Percentiles rank a stretch among this genome's conserved stretches.
Evolutionary conservation across 2,329 filamentous ascomycete genomes (phyloP).

Genomic region (Alternaria burnsii): DNA sequence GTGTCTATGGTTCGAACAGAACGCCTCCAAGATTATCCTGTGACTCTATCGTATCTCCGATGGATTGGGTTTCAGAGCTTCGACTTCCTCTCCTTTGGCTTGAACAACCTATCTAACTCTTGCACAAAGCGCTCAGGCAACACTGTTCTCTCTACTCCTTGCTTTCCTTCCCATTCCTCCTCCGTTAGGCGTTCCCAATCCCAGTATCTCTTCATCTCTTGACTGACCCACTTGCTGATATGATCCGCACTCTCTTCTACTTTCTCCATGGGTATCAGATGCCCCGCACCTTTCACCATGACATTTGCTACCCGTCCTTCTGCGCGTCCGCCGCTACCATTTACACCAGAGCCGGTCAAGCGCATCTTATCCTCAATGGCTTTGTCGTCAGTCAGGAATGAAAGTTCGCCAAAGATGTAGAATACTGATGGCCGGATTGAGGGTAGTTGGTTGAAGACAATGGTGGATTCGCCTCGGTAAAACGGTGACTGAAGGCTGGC

Average conservation of each 20-base stretch:
- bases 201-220: slow-evolving; percentile 51
- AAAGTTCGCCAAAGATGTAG: slow-evolving; percentile 67
- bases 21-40: neutral
- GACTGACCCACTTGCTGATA: slow-evolving; percentile 50
- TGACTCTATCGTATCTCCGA: neutral
- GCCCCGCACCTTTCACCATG: slow-evolving; percentile 71
- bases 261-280: slow-evolving; percentile 85
- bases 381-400: slow-evolving; percentile 63
- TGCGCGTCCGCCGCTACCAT: slow-evolving; percentile 71
- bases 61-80: slow-evolving; percentile 26
- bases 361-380: slow-evolving; percentile 67
- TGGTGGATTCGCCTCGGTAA: slow-evolving; percentile 71
- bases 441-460: slow-evolving; percentile 66
- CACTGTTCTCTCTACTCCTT: slow-evolving; percentile 41
- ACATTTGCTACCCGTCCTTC: slow-evolving; percentile 73
- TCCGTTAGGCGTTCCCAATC: slow-evolving; percentile 42
- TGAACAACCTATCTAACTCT: slow-evolving; percentile 34
- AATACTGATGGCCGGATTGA: slow-evolving; percentile 70
- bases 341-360: slow-evolving; percentile 69
- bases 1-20: neutral
- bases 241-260: slow-evolving; percentile 71
- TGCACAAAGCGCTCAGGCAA: slow-evolving; percentile 40
- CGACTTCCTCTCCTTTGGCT: slow-evolving; percentile 30
- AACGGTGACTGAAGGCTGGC: slow-evolving; percentile 60
- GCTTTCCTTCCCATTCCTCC: slow-evolving; percentile 42